Evolutionary conservation across 805 yeast species (phyloP).

Genomic region (Yamadazyma insecticola): DNA sequence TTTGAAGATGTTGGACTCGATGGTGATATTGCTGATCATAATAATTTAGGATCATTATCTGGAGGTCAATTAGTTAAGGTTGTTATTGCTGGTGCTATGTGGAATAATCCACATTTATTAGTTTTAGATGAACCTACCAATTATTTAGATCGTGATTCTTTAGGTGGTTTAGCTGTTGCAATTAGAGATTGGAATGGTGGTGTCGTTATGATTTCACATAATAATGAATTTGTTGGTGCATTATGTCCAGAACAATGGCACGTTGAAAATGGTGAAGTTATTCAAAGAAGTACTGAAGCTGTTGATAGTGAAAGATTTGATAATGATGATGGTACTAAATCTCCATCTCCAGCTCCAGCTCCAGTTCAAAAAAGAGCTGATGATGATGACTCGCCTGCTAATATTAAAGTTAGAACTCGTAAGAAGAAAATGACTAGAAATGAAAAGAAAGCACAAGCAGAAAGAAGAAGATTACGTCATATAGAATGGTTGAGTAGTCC

Average conservation of each 20-base stretch:
- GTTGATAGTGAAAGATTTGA: conserved; percentile 80
- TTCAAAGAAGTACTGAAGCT: conserved; percentile 73
- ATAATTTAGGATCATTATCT: conserved; percentile 92
- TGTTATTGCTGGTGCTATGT: conserved; percentile 99
- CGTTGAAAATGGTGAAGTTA: conserved; percentile 87
- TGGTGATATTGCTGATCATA: conserved; percentile 97
- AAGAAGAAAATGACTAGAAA: conserved; percentile 98
- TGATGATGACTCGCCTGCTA: conserved; percentile 90
- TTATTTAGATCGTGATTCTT: conserved; percentile 94
- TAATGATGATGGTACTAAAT: conserved; percentile 34
- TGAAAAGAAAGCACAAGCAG: conserved; percentile 86
- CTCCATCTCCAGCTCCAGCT: conserved; percentile 40
- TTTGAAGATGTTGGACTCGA: conserved; percentile 97
- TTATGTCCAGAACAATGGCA: conserved; percentile 98
- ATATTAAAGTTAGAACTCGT: conserved; percentile 86
- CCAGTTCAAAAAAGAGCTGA: conserved; percentile 43
- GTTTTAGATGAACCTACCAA: conserved; percentile 98
- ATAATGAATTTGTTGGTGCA: conserved; percentile 95
- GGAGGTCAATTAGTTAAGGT: conserved; percentile 99
- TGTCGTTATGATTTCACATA: conserved; percentile 97
- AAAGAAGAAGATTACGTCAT: conserved; percentile 90
- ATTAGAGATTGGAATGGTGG: conserved; percentile 98
- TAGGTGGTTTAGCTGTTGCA: conserved; percentile 96
- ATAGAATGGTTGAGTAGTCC: conserved; percentile 94
- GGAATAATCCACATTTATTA: conserved; percentile 97